phyloP scores from a whole-genome alignment of 257 asterid species.

The Fraxinus pennsylvanica region DNA sequence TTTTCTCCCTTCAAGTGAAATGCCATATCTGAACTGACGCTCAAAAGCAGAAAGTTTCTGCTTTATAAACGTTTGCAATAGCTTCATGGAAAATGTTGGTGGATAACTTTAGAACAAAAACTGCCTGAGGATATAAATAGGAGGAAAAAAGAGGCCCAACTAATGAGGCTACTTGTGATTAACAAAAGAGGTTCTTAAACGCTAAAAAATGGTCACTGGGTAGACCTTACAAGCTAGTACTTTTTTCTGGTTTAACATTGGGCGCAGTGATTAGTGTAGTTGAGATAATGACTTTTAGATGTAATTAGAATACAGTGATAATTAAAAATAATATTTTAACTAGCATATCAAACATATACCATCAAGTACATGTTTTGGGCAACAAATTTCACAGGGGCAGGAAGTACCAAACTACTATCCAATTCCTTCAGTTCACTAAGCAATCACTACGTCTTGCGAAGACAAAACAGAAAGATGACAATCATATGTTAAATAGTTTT shows the following conservation, averaged over 20 bases:
- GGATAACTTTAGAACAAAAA: not conserved
- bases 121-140: not conserved
- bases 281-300: not conserved
- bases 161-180: not conserved
- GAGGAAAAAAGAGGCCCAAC: not conserved
- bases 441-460: not conserved
- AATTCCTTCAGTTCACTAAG: not conserved
- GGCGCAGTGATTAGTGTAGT: not conserved
- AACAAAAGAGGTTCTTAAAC: not conserved
- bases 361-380: not conserved
- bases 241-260: not conserved
- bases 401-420: not conserved
- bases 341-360: constrained; percentile 8
- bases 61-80: not conserved
- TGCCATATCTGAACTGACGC: not conserved
- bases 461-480: not conserved
- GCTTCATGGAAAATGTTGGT: not conserved
- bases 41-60: not conserved
- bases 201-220: not conserved
- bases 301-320: not conserved
- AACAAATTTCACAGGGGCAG: not conserved
- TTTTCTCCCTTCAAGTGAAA: not conserved
- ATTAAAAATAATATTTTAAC: not conserved
- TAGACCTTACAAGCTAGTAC: not conserved
- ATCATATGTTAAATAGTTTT: not conserved